Base-by-base conservation (phyloP, 352 stramenopile species). In the Phytophthora fragariae region DNA sequence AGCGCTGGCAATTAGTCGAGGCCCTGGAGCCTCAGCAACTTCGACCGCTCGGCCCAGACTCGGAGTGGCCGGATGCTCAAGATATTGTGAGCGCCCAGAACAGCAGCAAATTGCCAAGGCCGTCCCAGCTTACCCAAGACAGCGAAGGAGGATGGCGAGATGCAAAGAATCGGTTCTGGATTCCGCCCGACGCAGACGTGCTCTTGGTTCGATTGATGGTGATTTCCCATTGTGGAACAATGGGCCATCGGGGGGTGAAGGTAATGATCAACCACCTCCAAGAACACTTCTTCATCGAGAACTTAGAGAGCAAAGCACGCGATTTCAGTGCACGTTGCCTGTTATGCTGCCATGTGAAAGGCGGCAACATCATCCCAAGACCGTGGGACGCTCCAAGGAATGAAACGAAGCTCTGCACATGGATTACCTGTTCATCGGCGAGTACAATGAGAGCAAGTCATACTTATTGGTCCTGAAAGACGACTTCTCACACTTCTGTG, bases 401-500 rank as follows among this genome's bases (percentile, higher is more conserved):
- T 41, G 50, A 27, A 68, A 61, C 29, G 50, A 49, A 60, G 61
- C 50, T 3, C 17, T 60, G 37, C 52, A 56, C 24, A 33, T 68
- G 62, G 62, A 62, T 15, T 69, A 69, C 29, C 1, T 57, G 4
- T 50, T 57, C n/a, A 62, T 66, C 12, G 63, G 63, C 1, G 44
- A 70, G 2, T 70, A 55, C 63, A 57, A 64, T 19, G 46, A 19
- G 5, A 59, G 2, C 9, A 62, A 54, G 14, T 21, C 21, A 3
- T 70, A 70, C 15, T 49, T 19, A n/a, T 24, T 70, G 7, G 55
- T 59, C 0, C 8, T 70, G 3, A 70, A 70, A 31, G 63, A 70
- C 7, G 46, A 70, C 10, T 61, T 61, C 24, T 52, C 63, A 15
- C 54, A 59, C 21, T 70, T 59, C 14, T 70, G 41, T n/a, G 55